Percentiles rank a stretch among this genome's conserved stretches.
Evolutionary conservation across 2,329 filamentous ascomycete genomes (phyloP).

Genomic region (Daldinia sp.): DNA sequence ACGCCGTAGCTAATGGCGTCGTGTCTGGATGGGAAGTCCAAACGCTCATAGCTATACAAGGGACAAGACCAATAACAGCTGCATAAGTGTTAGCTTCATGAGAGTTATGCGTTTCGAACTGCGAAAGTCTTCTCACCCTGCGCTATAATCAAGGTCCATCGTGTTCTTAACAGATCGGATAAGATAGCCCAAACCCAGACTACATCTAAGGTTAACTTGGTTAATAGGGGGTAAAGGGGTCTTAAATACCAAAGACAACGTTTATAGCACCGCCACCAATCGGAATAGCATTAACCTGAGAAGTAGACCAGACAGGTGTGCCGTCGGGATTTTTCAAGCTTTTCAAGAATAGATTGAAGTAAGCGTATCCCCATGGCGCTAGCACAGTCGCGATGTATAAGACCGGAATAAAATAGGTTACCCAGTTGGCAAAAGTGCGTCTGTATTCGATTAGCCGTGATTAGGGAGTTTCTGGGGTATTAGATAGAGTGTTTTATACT

Average conservation of each 20-base stretch:
- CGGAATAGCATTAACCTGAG: slow-evolving; percentile 62
- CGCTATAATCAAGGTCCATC: slow-evolving; percentile 63
- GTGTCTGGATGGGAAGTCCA: slow-evolving; percentile 61
- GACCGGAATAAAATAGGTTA: slow-evolving; percentile 59
- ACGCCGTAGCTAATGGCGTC: slow-evolving; percentile 60
- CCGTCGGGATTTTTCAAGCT: slow-evolving; percentile 57
- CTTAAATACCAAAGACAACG: slow-evolving; percentile 55
- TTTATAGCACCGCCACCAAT: slow-evolving; percentile 62
- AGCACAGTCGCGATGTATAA: slow-evolving; percentile 61
- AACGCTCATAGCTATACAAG: slow-evolving; percentile 65
- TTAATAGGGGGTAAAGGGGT: background rate
- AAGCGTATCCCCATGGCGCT: slow-evolving; percentile 61
- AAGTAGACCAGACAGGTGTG: slow-evolving; percentile 56
- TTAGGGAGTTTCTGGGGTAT: background rate
- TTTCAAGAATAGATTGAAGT: slow-evolving; percentile 60
- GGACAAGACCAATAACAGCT: slow-evolving; percentile 60
- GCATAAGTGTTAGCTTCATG: background rate
- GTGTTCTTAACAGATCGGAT: slow-evolving; percentile 62
- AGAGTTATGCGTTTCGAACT: background rate
- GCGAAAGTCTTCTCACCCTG: slow-evolving; percentile 52
- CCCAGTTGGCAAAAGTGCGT: slow-evolving; percentile 59
- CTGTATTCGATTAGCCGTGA: slow-evolving; percentile 33
- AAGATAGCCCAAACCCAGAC: slow-evolving; percentile 67
- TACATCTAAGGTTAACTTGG: slow-evolving; percentile 32
- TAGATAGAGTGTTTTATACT: slow-evolving; percentile 36